A percentile compares a stretch with the other conserved stretches of the same genome.
Conservation (phyloP, 257 asterid genomes). For the Solanum medicagineum region DNA sequence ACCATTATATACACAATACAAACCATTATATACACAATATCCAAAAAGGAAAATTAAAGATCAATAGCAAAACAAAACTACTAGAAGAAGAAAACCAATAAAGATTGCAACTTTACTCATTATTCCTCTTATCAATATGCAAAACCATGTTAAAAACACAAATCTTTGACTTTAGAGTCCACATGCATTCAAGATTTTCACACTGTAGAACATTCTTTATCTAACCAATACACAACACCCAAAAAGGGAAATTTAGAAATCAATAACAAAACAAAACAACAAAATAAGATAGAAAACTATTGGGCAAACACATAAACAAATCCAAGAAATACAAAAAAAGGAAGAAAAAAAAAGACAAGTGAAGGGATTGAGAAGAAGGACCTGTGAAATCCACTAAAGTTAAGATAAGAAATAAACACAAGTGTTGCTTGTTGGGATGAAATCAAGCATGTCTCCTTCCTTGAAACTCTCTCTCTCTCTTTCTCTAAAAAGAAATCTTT, state of each 20-base stretch:
- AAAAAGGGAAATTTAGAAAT: background rate
- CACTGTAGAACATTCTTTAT: background rate
- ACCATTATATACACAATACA: background rate
- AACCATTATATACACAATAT: background rate
- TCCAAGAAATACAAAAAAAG: background rate
- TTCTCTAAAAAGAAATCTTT: background rate
- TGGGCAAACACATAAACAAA: background rate
- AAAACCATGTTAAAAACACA: background rate
- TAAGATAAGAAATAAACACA: slow-evolving; percentile 54
- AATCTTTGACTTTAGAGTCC: background rate
- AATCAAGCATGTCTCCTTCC: slow-evolving; percentile 76
- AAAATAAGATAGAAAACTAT: background rate
- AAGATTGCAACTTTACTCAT: slow-evolving; percentile 11
- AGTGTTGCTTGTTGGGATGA: slow-evolving; percentile 60
- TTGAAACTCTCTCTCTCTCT: slow-evolving; percentile 14
- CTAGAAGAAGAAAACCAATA: background rate
- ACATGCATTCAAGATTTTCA: slow-evolving; percentile 25
- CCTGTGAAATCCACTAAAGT: slow-evolving; percentile 69
- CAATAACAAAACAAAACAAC: background rate
- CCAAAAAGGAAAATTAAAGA: background rate
- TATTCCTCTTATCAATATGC: background rate
- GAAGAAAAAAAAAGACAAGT: background rate
- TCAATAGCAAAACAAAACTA: background rate
- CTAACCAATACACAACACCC: background rate
- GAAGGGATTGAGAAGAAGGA: slow-evolving; percentile 15